Percentiles rank a stretch among this genome's conserved stretches.
Conservation (phyloP, 805 yeast genomes). For the Huiozyma sinensis region DNA sequence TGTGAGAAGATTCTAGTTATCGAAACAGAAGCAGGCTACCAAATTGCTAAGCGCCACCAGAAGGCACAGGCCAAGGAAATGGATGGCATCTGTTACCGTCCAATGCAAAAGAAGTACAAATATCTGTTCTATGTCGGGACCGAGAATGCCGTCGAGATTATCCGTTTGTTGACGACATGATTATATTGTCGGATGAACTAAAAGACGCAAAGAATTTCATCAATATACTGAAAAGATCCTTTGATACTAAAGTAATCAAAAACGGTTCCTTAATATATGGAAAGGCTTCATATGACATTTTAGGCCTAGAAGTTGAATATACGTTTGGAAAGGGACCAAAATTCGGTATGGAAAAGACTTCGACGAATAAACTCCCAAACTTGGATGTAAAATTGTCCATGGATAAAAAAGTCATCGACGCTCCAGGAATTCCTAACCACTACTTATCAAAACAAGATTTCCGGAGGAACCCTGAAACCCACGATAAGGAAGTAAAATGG, state of each 20-base stretch:
- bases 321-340: slow-evolving; percentile 1
- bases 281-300: slow-evolving; percentile 8
- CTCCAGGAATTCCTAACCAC: slow-evolving; percentile 8
- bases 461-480: neutral
- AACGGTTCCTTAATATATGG: slow-evolving; percentile 5
- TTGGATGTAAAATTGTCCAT: slow-evolving; percentile 1
- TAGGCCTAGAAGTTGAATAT: slow-evolving; percentile 9
- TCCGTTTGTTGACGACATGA: slow-evolving; percentile 13
- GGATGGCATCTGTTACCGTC: too few species aligned
- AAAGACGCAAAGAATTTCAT: neutral
- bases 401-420: slow-evolving; percentile 1
- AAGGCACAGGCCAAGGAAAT: too few species aligned
- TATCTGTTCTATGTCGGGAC: too few species aligned
- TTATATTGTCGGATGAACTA: slow-evolving; percentile 4
- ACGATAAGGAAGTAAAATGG: slow-evolving; percentile 4
- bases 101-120: too few species aligned
- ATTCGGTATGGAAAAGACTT: slow-evolving; percentile 8
- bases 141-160: too few species aligned
- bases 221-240: slow-evolving; percentile 1
- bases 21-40: too few species aligned
- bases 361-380: slow-evolving; percentile 4
- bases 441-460: slow-evolving; percentile 2
- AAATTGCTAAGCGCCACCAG: too few species aligned
- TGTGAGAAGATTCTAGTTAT: too few species aligned
- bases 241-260: slow-evolving; percentile 9